These are phyloP conservation scores for Hirsutella rhossiliensis DNA, from an alignment of 2,329 filamentous ascomycete species.

Conservation along the genomic window DNA sequence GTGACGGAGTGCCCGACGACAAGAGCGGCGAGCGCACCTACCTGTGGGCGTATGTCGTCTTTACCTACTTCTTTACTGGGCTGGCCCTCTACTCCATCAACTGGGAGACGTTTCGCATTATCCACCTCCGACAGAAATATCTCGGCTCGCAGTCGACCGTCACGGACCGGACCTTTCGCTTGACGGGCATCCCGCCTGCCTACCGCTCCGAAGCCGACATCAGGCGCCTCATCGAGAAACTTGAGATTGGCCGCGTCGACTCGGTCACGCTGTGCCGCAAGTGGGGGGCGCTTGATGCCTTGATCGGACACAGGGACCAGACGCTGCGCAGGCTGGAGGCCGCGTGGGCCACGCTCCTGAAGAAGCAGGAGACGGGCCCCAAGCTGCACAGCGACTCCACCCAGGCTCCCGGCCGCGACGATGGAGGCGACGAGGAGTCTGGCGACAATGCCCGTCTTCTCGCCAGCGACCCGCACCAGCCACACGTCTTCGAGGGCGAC, in stretches of 20 bases:
- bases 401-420: conserved; percentile 1
- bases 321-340: conserved; percentile 66
- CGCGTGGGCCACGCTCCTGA: conserved; percentile 61
- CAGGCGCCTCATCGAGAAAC: conserved; percentile 72
- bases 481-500: conserved; percentile 26
- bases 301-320: conserved; percentile 55
- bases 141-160: conserved; percentile 89
- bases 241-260: conserved; percentile 84
- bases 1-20: conserved; percentile 22
- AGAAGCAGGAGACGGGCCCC: conserved; percentile 11
- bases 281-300: conserved; percentile 69
- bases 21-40: conserved; percentile 34
- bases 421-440: conserved; percentile 26
- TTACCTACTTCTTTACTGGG: conserved; percentile 82
- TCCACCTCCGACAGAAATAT: conserved; percentile 78
- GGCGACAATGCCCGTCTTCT: conserved; percentile 51
- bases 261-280: conserved; percentile 76
- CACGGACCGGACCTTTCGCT: conserved; percentile 83
- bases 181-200: conserved; percentile 76
- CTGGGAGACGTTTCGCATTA: conserved; percentile 72
- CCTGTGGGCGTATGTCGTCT: conserved; percentile 88
- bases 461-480: conserved; percentile 23
- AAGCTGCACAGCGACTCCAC: conserved; percentile 4
- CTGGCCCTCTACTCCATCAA: conserved; percentile 76
- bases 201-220: conserved; percentile 73